Evolutionary conservation across 2,329 filamentous ascomycete species (phyloP).

Genomic region (Fusarium ramigenum): DNA sequence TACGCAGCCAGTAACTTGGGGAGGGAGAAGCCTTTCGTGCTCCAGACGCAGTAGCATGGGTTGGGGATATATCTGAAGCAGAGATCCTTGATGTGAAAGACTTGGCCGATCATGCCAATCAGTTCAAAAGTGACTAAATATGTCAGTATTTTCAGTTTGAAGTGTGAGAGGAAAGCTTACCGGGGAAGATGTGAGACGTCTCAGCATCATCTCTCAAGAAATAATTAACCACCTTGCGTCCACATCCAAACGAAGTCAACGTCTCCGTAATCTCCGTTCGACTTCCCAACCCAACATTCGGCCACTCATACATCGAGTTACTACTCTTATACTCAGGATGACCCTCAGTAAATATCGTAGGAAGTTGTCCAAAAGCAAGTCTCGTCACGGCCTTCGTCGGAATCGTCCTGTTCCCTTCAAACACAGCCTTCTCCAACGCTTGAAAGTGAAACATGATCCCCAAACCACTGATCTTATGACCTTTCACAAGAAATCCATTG

Average conservation of each 20-base stretch:
- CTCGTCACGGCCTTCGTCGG: background rate
- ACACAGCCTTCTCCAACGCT: conserved; percentile 8
- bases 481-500: conserved; percentile 3
- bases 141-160: background rate
- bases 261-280: conserved; percentile 2
- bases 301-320: rapidly evolving
- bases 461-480: conserved; percentile 7
- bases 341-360: background rate
- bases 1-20: background rate
- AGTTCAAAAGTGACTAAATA: conserved; percentile 4
- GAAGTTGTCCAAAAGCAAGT: conserved; percentile 14
- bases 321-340: rapidly evolving
- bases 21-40: background rate
- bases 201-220: conserved; percentile 7
- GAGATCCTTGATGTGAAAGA: conserved; percentile 18
- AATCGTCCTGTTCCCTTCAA: background rate
- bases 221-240: conserved; percentile 4
- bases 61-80: conserved; percentile 24
- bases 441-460: conserved; percentile 16
- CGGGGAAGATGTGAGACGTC: conserved; percentile 8
- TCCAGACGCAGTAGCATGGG: conserved; percentile 16
- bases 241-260: background rate
- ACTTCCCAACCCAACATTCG: background rate
- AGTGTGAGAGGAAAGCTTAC: background rate
- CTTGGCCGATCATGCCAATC: conserved; percentile 11